These are phyloP conservation scores for Rhizophora apiculata DNA, from an alignment of 345 rosid species.

Conservation along the genomic window DNA sequence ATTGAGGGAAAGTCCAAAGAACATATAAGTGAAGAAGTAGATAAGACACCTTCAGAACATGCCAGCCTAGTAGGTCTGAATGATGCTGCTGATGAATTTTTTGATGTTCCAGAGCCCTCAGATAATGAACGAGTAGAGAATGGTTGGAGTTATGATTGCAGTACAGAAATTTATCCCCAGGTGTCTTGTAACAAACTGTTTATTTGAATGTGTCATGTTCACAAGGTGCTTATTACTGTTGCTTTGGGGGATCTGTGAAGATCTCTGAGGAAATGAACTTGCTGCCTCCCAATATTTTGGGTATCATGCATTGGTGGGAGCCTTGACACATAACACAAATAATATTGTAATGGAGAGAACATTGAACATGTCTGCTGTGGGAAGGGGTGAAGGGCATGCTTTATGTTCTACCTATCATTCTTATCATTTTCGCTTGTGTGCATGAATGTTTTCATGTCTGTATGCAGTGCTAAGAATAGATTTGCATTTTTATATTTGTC, in stretches of 20 bases:
- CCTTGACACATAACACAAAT: no score
- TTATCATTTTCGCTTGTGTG: no score
- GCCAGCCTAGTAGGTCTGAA: slow-evolving; percentile 75
- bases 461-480: no score
- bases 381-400: no score
- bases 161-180: slow-evolving; percentile 54
- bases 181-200: slow-evolving; percentile 28
- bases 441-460: no score
- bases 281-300: not conserved
- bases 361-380: no score
- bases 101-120: slow-evolving; percentile 85
- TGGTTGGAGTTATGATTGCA: slow-evolving; percentile 67
- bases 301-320: no score
- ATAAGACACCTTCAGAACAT: slow-evolving; percentile 61
- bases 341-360: no score
- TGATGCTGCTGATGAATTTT: slow-evolving; percentile 86
- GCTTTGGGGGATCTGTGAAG: not conserved
- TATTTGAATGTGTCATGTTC: not conserved
- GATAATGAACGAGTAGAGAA: slow-evolving; percentile 56
- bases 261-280: not conserved
- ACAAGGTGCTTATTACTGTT: not conserved
- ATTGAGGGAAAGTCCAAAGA: slow-evolving; percentile 44
- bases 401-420: no score
- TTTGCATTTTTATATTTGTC: no score
- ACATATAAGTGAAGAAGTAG: slow-evolving; percentile 48